Evolutionary conservation across 2,329 filamentous ascomycete species (phyloP).

Genomic region (Beauveria sp.): DNA sequence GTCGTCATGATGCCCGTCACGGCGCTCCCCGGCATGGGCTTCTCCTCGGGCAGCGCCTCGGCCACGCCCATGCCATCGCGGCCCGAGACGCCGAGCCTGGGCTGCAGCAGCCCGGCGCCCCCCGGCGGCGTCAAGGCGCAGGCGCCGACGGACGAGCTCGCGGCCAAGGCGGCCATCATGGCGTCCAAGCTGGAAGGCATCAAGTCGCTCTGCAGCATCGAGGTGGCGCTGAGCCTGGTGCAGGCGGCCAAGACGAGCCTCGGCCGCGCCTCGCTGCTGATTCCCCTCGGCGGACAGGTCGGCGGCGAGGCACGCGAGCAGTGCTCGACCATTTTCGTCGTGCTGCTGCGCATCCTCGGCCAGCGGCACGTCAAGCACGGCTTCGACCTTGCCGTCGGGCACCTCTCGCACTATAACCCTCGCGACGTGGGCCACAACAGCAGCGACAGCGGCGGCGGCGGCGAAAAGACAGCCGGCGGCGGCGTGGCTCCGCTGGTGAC

Average conservation of each 20-base stretch:
- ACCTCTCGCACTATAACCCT: conserved; percentile 86
- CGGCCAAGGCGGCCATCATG: conserved; percentile 97
- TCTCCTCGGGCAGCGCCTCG: conserved; percentile 42
- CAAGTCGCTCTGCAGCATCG: conserved; percentile 89
- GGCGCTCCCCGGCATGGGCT: conserved; percentile 62
- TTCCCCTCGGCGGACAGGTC: conserved; percentile 68
- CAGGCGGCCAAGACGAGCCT: conserved; percentile 83
- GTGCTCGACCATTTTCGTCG: conserved; percentile 83
- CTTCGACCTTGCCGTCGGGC: conserved; percentile 85
- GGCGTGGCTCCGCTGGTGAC: conserved; percentile 81
- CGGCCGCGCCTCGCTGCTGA: conserved; percentile 77
- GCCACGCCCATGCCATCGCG: conserved; percentile 35
- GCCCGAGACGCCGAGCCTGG: conserved; percentile 41
- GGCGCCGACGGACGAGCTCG: conserved; percentile 81
- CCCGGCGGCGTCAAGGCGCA: conserved; percentile 57
- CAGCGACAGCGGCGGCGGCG: conserved; percentile 24
- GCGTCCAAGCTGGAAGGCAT: conserved; percentile 91
- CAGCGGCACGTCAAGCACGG: conserved; percentile 83
- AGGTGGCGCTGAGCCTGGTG: conserved; percentile 83
- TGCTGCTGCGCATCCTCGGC: conserved; percentile 75
- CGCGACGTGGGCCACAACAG: conserved; percentile 64
- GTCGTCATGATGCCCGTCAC: conserved; percentile 99
- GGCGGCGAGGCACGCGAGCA: conserved; percentile 81
- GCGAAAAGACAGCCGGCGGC: conserved; percentile 42
- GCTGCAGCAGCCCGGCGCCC: conserved; percentile 27